Evolutionary conservation across 768 basidiomycete species (phyloP), one percentile per base, ranked within the genome.

Genomic region (Infundibulicybe gibba): DNA sequence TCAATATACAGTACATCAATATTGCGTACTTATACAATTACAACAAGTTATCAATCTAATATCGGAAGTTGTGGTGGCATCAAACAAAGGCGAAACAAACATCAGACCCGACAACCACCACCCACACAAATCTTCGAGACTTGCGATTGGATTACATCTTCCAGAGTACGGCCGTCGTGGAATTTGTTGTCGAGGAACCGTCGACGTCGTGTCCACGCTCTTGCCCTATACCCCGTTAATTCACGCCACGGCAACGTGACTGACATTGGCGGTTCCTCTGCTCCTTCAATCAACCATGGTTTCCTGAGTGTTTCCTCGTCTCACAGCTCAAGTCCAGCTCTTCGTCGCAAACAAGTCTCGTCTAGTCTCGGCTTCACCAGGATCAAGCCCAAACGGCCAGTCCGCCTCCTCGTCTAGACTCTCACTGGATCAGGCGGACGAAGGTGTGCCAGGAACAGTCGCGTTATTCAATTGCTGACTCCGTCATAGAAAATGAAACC

Each of bases 401-500:
- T 69, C 69, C 32, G 67, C 77, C 30, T 78, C 79, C 19, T 77
- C 85, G 6, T 83, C 83, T 31, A 76, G 70, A 46, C 48, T 68
- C 31, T 83, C 83, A 19, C 65, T 83, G 53, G 69, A 72, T 64
- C 62, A 62, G 49, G 78, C 70, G 46, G 85, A 88, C 60, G 83
- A 87, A 71, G 87, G 87, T 84, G 56, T 51, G 73, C 55, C 33
- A 31, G 35, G 25, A 15, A 43, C 48, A 45, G 32, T 35, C 42
- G 17, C 44, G 33, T 44, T 49, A 45, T 42, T 40, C 49, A 50
- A 47, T 46, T 16, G 32, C 48, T 52, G 52, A 49, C 48, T 54
- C 35, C 41, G 14, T 10, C 44, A 19, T 63, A 90, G 88, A 90
- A 65, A 85, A 90, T 63, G 63, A 74, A 54, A 90, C 88, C 14